Percentiles rank a stretch among this genome's conserved stretches.
These are phyloP conservation scores for Fraxinus cuspidata DNA, from an alignment of 257 asterid species.

Conservation along the genomic window DNA sequence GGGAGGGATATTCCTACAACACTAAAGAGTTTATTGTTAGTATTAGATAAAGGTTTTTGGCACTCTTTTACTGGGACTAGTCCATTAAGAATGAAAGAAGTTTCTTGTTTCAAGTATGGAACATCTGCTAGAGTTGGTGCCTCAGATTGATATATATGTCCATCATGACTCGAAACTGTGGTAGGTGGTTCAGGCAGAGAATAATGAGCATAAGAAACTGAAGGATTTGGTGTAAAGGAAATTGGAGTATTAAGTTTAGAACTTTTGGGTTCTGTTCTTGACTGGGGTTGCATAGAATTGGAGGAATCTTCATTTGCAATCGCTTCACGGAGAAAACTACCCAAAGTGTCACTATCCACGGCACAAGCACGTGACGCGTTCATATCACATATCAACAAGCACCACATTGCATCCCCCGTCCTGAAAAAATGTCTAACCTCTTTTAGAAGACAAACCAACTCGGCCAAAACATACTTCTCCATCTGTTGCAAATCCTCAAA, in stretches of 20 bases:
- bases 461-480: slow-evolving; percentile 86
- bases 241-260: slow-evolving; percentile 37
- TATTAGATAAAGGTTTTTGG: slow-evolving; percentile 35
- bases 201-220: slow-evolving; percentile 40
- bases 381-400: slow-evolving; percentile 87
- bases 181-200: slow-evolving; percentile 40
- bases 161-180: slow-evolving; percentile 35
- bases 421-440: slow-evolving; percentile 87
- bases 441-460: slow-evolving; percentile 78
- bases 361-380: slow-evolving; percentile 88
- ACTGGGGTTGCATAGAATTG: slow-evolving; percentile 37
- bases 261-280: slow-evolving; percentile 42
- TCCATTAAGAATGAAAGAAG: slow-evolving; percentile 38
- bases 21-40: slow-evolving; percentile 53
- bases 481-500: slow-evolving; percentile 81
- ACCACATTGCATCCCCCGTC: slow-evolving; percentile 99
- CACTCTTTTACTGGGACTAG: slow-evolving; percentile 47
- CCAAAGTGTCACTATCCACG: slow-evolving; percentile 64
- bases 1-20: slow-evolving; percentile 50
- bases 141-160: slow-evolving; percentile 53
- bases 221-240: slow-evolving; percentile 48
- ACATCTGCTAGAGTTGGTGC: slow-evolving; percentile 34
- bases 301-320: slow-evolving; percentile 38
- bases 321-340: slow-evolving; percentile 43
- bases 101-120: slow-evolving; percentile 39